Base-by-base conservation (phyloP, 2,329 filamentous ascomycete genomes). In the Epichloe amarillans region DNA sequence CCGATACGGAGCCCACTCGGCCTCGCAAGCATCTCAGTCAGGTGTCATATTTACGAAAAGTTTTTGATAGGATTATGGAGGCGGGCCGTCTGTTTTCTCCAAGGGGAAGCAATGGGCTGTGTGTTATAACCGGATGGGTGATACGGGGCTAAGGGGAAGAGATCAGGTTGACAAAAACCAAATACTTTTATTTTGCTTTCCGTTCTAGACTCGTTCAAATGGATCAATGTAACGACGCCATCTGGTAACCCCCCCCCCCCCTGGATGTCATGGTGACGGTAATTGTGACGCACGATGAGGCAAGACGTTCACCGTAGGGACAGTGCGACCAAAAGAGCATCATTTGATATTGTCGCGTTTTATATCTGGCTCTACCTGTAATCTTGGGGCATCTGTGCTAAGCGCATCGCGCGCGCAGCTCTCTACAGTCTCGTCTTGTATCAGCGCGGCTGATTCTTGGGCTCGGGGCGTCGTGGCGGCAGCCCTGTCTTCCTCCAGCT, bases 41-140 rank as follows among this genome's bases (percentile, higher is more conserved):
- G 70, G 71, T 72, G 70, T 75, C 71, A 67, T 73, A 72, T 76
- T 71, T 75, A 71, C 69, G 64, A 76, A 78, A 76, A 74, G 69
- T 74, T 74, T 72, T 75, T 72, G 69, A 69, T 63, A 69, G 72
- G 73, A 70, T 76, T 69, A 69, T 70, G 68, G 70, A 69, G 69
- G 70, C 72, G 69, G 69, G 70, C 69, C 70, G 61, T 65, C 69
- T 66, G 68, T 67, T 72, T 71, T 67, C 62, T 69, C 64, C 65
- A 66, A 69, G 65, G 67, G 68, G 67, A 70, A 69, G 68, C 63
- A 64, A 64, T 67, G 67, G 69, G 65, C 69, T 66, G 69, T 72
- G 68, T 73, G 71, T 69, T 72, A 64, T 71, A 70, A 69, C 69
- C 68, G 69, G 69, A 69, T 69, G 70, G 69, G 68, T 69, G 68